Conservation (phyloP, 2,329 filamentous ascomycete genomes). For the Polytolypa hystricis region DNA sequence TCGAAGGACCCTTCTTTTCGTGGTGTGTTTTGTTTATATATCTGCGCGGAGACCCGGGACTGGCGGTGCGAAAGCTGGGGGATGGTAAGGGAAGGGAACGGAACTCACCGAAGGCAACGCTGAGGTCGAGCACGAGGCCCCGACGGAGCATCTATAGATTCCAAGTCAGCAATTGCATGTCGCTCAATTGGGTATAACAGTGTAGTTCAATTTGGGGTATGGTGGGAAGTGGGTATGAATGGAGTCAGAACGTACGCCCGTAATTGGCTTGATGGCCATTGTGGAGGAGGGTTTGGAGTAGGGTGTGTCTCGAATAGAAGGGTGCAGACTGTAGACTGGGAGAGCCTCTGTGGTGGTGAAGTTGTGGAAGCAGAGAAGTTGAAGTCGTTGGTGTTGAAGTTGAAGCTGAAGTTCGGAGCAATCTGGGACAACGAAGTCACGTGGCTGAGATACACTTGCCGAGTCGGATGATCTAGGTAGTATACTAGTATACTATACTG, state of each 20-base stretch:
- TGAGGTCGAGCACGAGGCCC: slow-evolving; percentile 55
- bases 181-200: too few species aligned
- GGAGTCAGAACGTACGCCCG: slow-evolving; percentile 37
- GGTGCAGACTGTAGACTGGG: slow-evolving; percentile 12
- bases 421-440: too few species aligned
- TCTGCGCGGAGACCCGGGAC: too few species aligned
- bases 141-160: slow-evolving; percentile 55
- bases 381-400: background rate
- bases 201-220: slow-evolving; percentile 9
- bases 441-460: too few species aligned
- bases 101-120: slow-evolving; percentile 52
- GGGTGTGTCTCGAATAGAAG: slow-evolving; percentile 14
- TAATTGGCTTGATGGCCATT: slow-evolving; percentile 38
- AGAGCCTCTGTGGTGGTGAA: slow-evolving; percentile 13
- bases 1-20: too few species aligned
- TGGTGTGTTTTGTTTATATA: too few species aligned
- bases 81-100: background rate
- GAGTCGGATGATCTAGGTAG: background rate
- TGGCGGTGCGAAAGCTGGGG: too few species aligned
- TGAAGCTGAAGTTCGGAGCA: too few species aligned
- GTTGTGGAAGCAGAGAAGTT: background rate
- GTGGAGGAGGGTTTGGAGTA: slow-evolving; percentile 16
- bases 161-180: too few species aligned
- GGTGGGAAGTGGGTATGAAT: background rate
- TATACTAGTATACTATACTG: background rate